phyloP scores from a whole-genome alignment of 768 basidiomycete genomes.

The Artomyces pyxidatus region DNA sequence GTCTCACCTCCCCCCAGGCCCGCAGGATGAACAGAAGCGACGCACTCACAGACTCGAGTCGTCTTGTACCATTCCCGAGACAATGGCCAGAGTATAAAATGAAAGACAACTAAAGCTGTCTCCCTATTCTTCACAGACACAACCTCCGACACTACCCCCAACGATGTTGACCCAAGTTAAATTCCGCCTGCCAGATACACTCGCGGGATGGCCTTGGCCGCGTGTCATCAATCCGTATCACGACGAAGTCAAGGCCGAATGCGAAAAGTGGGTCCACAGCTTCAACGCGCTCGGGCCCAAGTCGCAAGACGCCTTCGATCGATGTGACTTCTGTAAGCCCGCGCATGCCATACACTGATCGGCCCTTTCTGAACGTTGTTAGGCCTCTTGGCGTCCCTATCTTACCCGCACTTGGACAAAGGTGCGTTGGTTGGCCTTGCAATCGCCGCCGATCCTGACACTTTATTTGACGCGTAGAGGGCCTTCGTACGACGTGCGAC shows the following conservation, averaged over 20 bases:
- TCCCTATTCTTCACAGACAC: too few relatives aligned
- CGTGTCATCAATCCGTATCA: constrained; percentile 13
- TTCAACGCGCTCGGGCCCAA: constrained; percentile 8
- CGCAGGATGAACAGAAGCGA: too few relatives aligned
- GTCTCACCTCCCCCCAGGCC: too few relatives aligned
- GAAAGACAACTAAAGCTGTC: too few relatives aligned
- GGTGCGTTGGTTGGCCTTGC: background rate
- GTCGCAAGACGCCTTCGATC: constrained; percentile 7
- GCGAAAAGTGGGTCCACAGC: constrained; percentile 4
- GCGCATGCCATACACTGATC: background rate
- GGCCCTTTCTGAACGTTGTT: background rate
- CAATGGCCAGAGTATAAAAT: too few relatives aligned
- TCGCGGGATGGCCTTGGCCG: constrained; percentile 13
- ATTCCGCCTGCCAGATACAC: constrained; percentile 2
- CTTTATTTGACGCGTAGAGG: background rate
- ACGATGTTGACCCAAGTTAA: too few relatives aligned
- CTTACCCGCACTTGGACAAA: constrained; percentile 9
- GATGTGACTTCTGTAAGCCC: constrained; percentile 14
- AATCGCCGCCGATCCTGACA: background rate
- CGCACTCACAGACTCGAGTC: too few relatives aligned
- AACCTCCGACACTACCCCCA: too few relatives aligned
- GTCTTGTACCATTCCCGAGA: too few relatives aligned
- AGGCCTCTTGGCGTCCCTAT: constrained; percentile 16
- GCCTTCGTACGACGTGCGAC: constrained; percentile 10
- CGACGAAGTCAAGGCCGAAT: constrained; percentile 4